Evolutionary conservation across 305 asterid species (phyloP).

Genomic region (Solanum hybrid): DNA sequence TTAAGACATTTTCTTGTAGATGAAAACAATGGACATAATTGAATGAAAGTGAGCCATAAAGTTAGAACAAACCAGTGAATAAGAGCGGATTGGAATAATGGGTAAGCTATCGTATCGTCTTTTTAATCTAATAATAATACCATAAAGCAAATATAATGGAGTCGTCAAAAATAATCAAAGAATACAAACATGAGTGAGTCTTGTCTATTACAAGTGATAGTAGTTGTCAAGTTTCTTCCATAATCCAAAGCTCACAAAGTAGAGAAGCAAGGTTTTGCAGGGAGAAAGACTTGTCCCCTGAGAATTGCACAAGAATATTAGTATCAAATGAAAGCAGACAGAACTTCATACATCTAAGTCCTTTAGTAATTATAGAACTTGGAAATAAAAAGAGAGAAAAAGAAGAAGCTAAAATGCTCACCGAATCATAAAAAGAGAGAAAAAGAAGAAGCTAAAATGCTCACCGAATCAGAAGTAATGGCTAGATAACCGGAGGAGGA

Average conservation of each 20-base stretch:
- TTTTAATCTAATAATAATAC: background rate
- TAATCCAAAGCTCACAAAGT: background rate
- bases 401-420: conserved; percentile 12
- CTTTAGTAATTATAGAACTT: background rate
- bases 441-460: background rate
- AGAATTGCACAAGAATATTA: background rate
- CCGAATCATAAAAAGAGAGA: conserved; percentile 21
- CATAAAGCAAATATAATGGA: background rate
- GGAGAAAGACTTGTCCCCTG: background rate
- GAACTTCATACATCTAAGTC: background rate
- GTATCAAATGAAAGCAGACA: background rate
- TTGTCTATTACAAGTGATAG: background rate
- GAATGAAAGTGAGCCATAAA: background rate
- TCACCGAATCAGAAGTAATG: conserved; percentile 52
- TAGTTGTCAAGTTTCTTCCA: background rate
- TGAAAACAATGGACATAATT: background rate
- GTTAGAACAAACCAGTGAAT: background rate
- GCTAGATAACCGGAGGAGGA: conserved; percentile 58
- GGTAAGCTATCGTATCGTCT: background rate
- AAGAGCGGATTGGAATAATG: background rate
- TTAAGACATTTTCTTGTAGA: background rate
- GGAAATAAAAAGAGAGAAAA: background rate
- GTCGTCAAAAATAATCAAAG: background rate
- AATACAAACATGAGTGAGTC: background rate
- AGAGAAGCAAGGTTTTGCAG: background rate